Base-by-base conservation (phyloP, 163 green algal genomes). In the Scenedesmus sp. region DNA sequence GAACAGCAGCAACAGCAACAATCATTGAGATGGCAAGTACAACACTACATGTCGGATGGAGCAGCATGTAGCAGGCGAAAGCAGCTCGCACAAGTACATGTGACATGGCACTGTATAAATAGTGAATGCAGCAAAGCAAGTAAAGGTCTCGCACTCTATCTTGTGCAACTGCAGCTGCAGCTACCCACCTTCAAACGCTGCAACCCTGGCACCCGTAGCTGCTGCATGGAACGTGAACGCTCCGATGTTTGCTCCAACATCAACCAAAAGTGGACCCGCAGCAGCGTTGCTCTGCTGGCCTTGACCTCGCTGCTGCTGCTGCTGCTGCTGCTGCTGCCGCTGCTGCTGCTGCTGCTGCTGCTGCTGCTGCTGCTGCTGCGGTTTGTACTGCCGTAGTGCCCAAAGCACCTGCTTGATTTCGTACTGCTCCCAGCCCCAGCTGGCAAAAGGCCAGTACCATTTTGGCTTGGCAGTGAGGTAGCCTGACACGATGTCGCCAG, bases 161-260 rank as follows among this genome's bases (percentile, higher is more conserved):
- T 2, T 20, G 62, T 26, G 16, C 67, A 9, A 26, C 67, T 26
- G 67, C 67, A 0, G 62, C 12, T 54, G 16, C 23, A 57, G 60
- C 76, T 15, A 3, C 85, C 0, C 55, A 94, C 92, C 89, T 93
- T 93, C 90, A 62, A 93, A 93, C 10, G 84, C 90, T 34, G 85
- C 90, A 5, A 93, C 85, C n/a, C 84, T n/a, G 18, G 74, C 90
- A 15, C 90, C 90, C 20, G 90, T 84, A 3, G 93, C 93, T 15
- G 93, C 93, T 23, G 83, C 88, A 87, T 94, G 92, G 23, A 95
- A 18, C 10, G 74, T 84, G 60, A 95, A 95, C 88, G 90, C 94
- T 15, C 91, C 93, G 9, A 95, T 86, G 55, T 94, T 95, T 0
- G 91, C 91, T 23, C 93, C 93, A 46, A 95, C 88, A 62, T 95